Conservation (phyloP, 2,329 filamentous ascomycete species). For the Beauveria sp. region DNA sequence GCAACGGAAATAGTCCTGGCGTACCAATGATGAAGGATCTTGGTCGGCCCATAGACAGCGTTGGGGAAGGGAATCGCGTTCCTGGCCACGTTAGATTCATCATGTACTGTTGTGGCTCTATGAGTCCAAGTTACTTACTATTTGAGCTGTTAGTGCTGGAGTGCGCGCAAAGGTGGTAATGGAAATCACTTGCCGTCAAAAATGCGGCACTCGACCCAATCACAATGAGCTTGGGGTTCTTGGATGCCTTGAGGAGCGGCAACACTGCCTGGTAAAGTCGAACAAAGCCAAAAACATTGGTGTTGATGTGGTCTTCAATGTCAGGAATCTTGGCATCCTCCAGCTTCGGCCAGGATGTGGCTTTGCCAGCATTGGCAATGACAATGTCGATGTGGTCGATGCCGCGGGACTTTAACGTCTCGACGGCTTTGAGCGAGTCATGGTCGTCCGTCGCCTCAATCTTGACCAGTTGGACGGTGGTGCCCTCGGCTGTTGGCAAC, state of each 20-base stretch:
- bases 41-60: conserved; percentile 35
- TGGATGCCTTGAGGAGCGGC: conserved; percentile 27
- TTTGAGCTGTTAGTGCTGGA: background rate
- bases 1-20: conserved; percentile 22
- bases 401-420: conserved; percentile 22
- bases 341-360: conserved; percentile 23
- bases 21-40: conserved; percentile 26
- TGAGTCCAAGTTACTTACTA: background rate
- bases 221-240: conserved; percentile 28
- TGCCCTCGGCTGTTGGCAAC: conserved; percentile 29
- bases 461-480: conserved; percentile 32
- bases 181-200: background rate
- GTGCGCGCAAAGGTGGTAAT: background rate
- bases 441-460: conserved; percentile 29
- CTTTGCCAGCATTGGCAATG: conserved; percentile 44
- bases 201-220: conserved; percentile 26
- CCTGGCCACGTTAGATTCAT: conserved; percentile 1
- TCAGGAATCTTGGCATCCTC: conserved; percentile 24
- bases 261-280: conserved; percentile 36
- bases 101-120: too few species aligned
- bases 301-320: conserved; percentile 28
- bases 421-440: conserved; percentile 26
- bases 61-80: conserved; percentile 20
- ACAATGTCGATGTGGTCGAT: conserved; percentile 40
- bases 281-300: conserved; percentile 36